Percentiles rank a stretch among this genome's conserved stretches.
These are phyloP conservation scores for Phytophthora idaei DNA, from an alignment of 352 stramenopile species.

Conservation along the genomic window DNA sequence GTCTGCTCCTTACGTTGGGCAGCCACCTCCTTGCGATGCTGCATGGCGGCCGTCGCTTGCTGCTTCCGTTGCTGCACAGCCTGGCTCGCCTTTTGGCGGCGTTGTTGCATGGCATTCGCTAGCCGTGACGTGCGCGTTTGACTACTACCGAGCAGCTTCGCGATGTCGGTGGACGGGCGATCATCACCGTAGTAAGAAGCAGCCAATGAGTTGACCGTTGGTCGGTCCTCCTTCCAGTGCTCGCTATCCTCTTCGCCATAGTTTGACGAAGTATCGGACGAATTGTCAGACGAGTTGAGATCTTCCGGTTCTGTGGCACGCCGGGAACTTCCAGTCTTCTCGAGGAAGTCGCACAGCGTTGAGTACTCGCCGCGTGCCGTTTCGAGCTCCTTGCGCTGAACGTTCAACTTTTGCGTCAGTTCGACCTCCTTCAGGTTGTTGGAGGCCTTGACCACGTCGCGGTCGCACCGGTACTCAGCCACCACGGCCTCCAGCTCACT, in stretches of 20 bases:
- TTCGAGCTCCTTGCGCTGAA: slow-evolving; percentile 56
- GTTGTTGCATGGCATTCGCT: slow-evolving; percentile 38
- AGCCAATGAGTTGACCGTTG: slow-evolving; percentile 29
- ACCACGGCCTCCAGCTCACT: slow-evolving; percentile 63
- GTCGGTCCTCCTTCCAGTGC: slow-evolving; percentile 41
- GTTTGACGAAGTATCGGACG: slow-evolving; percentile 36
- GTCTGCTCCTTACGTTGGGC: slow-evolving; percentile 17
- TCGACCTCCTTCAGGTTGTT: slow-evolving; percentile 63
- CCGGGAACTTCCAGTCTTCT: slow-evolving; percentile 52
- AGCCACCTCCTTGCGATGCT: slow-evolving; percentile 29
- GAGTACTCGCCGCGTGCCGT: slow-evolving; percentile 46
- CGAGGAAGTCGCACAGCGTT: slow-evolving; percentile 51
- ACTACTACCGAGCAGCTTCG: slow-evolving; percentile 39
- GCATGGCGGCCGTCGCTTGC: slow-evolving; percentile 27
- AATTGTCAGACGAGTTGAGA: slow-evolving; percentile 45
- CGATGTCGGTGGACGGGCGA: slow-evolving; percentile 51
- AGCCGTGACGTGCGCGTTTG: slow-evolving; percentile 36
- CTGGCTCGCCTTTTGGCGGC: slow-evolving; percentile 39
- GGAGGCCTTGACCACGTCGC: slow-evolving; percentile 60
- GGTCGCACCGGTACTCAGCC: slow-evolving; percentile 59
- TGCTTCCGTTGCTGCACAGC: slow-evolving; percentile 41
- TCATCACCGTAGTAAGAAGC: slow-evolving; percentile 48
- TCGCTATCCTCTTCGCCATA: slow-evolving; percentile 41
- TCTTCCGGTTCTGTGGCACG: slow-evolving; percentile 55
- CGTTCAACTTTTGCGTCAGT: slow-evolving; percentile 59